Conservation (phyloP, 1,139 yeast species). For the Pichia sp. region DNA sequence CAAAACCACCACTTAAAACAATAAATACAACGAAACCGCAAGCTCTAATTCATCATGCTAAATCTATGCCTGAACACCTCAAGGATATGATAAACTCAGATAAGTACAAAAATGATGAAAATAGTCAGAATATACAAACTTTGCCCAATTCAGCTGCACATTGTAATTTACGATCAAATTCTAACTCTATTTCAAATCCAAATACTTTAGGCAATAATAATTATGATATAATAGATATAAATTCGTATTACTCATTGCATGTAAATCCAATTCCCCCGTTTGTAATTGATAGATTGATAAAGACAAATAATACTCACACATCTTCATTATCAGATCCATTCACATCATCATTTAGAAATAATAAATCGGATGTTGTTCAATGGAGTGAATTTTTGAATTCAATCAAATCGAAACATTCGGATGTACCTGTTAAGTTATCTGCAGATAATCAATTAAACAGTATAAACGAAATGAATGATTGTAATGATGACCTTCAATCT, state of each 20-base stretch:
- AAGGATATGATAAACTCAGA: not conserved
- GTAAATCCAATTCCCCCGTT: constrained; percentile 41
- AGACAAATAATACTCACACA: not conserved
- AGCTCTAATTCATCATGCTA: not conserved
- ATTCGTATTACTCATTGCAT: constrained; percentile 7
- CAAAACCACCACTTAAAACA: not conserved
- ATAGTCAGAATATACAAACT: not conserved
- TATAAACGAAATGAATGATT: not conserved
- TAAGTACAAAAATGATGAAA: not conserved
- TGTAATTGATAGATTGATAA: constrained; percentile 50
- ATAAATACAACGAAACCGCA: not conserved
- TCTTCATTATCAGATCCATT: constrained; percentile 22
- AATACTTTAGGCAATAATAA: not conserved
- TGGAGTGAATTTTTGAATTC: constrained; percentile 27
- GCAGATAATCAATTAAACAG: not conserved
- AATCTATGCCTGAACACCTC: not conserved
- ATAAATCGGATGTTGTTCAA: constrained; percentile 5
- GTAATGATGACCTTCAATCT: not conserved
- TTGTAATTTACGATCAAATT: not conserved
- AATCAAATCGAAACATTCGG: constrained; percentile 14
- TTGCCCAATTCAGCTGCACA: not conserved
- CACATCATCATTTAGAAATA: constrained; percentile 20
- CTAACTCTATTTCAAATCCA: not conserved
- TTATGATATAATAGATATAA: not conserved
- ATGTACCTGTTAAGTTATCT: constrained; percentile 2